Evolutionary conservation across 2,329 filamentous ascomycete genomes (phyloP).

Genomic region (Fusarium phyllophilum): DNA sequence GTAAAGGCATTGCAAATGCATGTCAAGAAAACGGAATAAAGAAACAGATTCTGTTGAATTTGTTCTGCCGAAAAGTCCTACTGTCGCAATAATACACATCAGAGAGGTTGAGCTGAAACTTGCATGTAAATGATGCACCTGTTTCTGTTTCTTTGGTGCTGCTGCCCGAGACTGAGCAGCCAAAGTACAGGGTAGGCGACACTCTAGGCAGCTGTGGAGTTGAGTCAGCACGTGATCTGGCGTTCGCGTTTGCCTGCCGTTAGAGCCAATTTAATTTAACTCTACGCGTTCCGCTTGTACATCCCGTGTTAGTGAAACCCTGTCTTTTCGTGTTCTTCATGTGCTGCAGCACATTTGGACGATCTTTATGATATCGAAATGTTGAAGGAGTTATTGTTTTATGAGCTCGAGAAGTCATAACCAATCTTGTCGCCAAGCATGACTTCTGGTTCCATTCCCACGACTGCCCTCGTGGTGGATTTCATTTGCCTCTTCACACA

Average conservation of each 20-base stretch:
- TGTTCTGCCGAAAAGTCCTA: background rate
- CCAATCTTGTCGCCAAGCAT: conserved; percentile 13
- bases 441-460: conserved; percentile 25
- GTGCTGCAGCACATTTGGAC: background rate
- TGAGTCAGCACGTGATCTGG: conserved; percentile 29
- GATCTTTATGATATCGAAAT: background rate
- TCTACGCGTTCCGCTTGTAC: conserved; percentile 20
- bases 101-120: background rate
- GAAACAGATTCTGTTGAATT: background rate
- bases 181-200: background rate
- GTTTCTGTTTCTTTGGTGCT: background rate
- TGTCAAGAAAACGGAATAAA: background rate
- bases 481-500: conserved; percentile 88
- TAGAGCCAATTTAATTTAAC: background rate
- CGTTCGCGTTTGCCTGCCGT: conserved; percentile 27
- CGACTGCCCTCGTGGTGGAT: conserved; percentile 79
- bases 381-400: background rate
- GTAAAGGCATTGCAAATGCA: background rate
- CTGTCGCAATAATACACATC: background rate
- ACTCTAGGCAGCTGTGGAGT: conserved; percentile 13
- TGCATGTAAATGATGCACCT: background rate
- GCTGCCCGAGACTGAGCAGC: no score
- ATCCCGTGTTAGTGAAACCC: background rate
- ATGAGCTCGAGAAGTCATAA: background rate
- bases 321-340: background rate